Conservation (phyloP, 306 rosid species). For the Spatholobus suberectus region DNA sequence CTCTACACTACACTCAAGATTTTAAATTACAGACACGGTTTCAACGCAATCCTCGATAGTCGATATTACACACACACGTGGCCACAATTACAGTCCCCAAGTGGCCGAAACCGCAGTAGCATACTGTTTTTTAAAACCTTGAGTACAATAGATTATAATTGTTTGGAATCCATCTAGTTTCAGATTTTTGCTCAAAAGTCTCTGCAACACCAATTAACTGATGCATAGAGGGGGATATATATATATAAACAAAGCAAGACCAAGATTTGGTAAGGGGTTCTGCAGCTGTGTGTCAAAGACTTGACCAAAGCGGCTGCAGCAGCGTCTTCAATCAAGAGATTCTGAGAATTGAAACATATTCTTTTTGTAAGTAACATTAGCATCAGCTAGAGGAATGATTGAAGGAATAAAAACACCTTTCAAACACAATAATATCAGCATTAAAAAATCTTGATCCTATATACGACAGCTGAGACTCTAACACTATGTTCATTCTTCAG, state of each 20-base stretch:
- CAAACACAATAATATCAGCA: neutral
- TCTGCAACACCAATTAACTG: too few relatives aligned
- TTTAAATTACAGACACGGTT: neutral
- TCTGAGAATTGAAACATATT: constrained; percentile 2
- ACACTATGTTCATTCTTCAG: neutral
- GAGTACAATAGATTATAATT: neutral
- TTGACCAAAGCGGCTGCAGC: neutral
- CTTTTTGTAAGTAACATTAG: neutral
- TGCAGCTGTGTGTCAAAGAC: neutral
- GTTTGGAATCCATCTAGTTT: neutral
- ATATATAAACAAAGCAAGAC: too few relatives aligned
- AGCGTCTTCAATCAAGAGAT: constrained; percentile 16
- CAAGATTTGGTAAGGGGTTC: too few relatives aligned
- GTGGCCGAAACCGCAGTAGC: too few relatives aligned
- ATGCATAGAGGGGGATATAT: too few relatives aligned
- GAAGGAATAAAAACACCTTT: neutral
- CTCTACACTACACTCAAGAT: neutral
- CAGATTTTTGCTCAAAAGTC: neutral
- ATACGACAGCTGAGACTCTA: neutral
- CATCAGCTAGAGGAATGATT: neutral
- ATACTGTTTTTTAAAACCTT: neutral
- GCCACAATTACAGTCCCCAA: too few relatives aligned
- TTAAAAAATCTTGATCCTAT: constrained; percentile 26
- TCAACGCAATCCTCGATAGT: neutral
- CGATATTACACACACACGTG: too few relatives aligned